Evolutionary conservation across 306 rosid species (phyloP), one percentile per base, ranked within the genome.

Genomic region (Lathyrus tuberosus): DNA sequence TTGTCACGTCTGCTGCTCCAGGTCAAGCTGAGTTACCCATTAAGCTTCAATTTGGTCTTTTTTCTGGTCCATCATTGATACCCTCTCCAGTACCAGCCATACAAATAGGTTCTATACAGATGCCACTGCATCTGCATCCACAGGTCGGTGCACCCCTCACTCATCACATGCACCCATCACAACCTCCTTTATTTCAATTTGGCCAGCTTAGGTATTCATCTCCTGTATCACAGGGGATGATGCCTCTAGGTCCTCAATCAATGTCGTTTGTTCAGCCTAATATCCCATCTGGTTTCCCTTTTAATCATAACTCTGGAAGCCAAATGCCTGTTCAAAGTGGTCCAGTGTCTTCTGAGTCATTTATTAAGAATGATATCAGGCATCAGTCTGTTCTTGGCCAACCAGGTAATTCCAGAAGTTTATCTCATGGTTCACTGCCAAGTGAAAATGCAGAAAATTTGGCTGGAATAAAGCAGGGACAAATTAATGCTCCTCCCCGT

Each of bases 91-190:
- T 94, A 37, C 94, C 98, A 53, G 94, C 98, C 51, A 94, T 94
- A 65, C 98, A 94, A 74, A 94, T 94, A 67, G 98, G 98, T 62
- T 90, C 97, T 76, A 94, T 94, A 79, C 98, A 90, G 89, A 94
- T 94, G 98, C 98, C 98, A 74, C 84, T 94, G 74, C 97, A 86
- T 83, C 73, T 94, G 78, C 97, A 88, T 82, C 87, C 91, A 24
- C 97, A 86, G 66, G 86, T 89, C 67, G 87, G 88, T 22, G 78
- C 91, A 63, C 84, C 96, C 54, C 80, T 84, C 52, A 71, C 84
- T 68, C 96, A 86, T 71, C 96, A 86, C 69, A 84, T 90, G 91
- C 96, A 88, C 71, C 80, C 84, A 7, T 84, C 98, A 7, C 96
- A 84, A 75, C 78, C 95, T 77, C 97, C 96, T 70, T 85, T 90